phyloP scores from a whole-genome alignment of 441 rosid genomes.

The Bocquillonia castaneifolia region DNA sequence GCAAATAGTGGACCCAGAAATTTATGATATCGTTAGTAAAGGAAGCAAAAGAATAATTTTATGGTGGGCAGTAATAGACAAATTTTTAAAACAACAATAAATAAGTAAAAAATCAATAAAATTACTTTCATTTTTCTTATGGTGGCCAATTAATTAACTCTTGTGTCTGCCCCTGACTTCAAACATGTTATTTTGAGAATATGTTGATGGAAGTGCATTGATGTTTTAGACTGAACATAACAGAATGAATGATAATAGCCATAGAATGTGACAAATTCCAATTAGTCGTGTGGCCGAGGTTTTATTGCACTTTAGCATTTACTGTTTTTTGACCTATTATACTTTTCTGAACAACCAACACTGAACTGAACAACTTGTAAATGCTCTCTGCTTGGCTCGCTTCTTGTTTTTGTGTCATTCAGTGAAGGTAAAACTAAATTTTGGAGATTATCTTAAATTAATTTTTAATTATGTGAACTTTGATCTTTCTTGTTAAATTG shows the following conservation, averaged over 20 bases:
- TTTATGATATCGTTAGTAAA: too few relatives aligned
- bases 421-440: neutral
- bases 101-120: too few relatives aligned
- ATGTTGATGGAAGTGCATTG: neutral
- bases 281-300: neutral
- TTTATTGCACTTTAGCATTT: neutral
- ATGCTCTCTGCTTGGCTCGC: neutral
- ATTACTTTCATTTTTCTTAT: too few relatives aligned
- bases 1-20: too few relatives aligned
- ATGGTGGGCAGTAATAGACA: too few relatives aligned
- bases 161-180: neutral
- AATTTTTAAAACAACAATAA: too few relatives aligned
- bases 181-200: neutral
- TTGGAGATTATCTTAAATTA: neutral
- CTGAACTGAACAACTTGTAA: neutral
- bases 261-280: neutral
- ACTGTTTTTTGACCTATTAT: neutral
- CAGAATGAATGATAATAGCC: neutral
- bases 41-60: too few relatives aligned
- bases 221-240: neutral
- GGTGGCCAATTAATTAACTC: too few relatives aligned
- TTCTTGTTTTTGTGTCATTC: neutral
- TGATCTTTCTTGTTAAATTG: neutral
- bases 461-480: neutral
- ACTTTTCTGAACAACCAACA: too few relatives aligned